Conservation (phyloP, 2,329 filamentous ascomycete species). For the Ascochyta fabae region DNA sequence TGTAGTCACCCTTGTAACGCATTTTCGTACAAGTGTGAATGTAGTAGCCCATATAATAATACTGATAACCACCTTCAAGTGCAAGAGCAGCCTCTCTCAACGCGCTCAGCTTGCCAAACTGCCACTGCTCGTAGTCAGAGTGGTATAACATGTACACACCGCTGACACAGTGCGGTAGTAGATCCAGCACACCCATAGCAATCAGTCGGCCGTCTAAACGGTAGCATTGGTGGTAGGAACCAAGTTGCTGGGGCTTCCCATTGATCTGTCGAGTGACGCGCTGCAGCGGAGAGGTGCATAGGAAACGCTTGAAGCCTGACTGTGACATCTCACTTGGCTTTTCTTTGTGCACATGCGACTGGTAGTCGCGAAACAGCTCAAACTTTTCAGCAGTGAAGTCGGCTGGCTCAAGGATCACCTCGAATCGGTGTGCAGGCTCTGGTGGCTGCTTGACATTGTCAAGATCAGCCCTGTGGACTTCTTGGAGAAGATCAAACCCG, state of each 20-base stretch:
- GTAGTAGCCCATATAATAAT: slow-evolving; percentile 86
- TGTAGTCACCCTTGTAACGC: slow-evolving; percentile 83
- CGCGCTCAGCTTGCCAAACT: slow-evolving; percentile 78
- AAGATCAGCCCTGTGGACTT: slow-evolving; percentile 73
- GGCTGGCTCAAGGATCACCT: slow-evolving; percentile 73
- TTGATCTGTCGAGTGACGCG: slow-evolving; percentile 53
- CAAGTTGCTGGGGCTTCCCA: slow-evolving; percentile 65
- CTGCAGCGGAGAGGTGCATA: slow-evolving; percentile 72
- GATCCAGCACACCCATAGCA: slow-evolving; percentile 77
- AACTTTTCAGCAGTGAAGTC: slow-evolving; percentile 79
- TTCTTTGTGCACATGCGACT: slow-evolving; percentile 75
- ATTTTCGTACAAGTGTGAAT: slow-evolving; percentile 84
- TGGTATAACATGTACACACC: slow-evolving; percentile 86
- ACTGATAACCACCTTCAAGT: slow-evolving; percentile 71
- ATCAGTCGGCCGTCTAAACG: slow-evolving; percentile 77
- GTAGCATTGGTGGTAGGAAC: slow-evolving; percentile 84
- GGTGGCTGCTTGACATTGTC: slow-evolving; percentile 62
- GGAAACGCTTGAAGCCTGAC: slow-evolving; percentile 71
- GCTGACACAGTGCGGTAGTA: slow-evolving; percentile 78
- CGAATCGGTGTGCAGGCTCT: slow-evolving; percentile 70
- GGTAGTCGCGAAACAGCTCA: slow-evolving; percentile 75
- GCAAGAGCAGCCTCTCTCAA: slow-evolving; percentile 75
- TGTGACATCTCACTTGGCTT: slow-evolving; percentile 63
- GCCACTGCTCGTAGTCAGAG: slow-evolving; percentile 71
- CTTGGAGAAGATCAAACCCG: slow-evolving; percentile 69